These are phyloP conservation scores for Leccinum rimulosum DNA, from an alignment of 768 basidiomycete genomes.

Conservation along the genomic window DNA sequence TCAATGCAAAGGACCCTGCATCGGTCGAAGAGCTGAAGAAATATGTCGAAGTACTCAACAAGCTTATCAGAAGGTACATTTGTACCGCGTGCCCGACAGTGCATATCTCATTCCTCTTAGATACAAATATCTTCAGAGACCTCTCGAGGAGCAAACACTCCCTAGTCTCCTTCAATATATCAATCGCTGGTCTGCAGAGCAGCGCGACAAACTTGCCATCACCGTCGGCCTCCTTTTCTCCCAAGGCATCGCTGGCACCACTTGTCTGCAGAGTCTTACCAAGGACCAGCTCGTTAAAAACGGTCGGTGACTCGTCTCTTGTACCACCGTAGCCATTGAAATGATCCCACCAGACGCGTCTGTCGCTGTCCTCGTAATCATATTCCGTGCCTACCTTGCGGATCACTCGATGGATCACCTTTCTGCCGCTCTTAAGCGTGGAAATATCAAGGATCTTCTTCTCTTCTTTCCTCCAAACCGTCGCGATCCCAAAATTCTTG, in stretches of 20 bases:
- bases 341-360: constrained; percentile 59
- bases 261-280: constrained; percentile 76
- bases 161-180: constrained; percentile 86
- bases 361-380: constrained; percentile 66
- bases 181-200: constrained; percentile 74
- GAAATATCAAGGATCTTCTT: constrained; percentile 81
- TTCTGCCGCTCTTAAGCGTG: constrained; percentile 74
- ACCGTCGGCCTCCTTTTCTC: constrained; percentile 81
- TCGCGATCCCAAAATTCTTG: constrained; percentile 68
- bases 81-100: constrained; percentile 4
- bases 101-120: constrained; percentile 38
- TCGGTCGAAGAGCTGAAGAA: constrained; percentile 87
- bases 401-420: constrained; percentile 92
- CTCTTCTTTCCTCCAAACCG: constrained; percentile 86
- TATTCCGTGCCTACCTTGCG: constrained; percentile 79
- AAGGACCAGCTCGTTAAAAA: constrained; percentile 98
- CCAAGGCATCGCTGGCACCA: constrained; percentile 76
- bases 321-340: constrained; percentile 2
- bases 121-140: constrained; percentile 99
- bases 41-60: constrained; percentile 92
- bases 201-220: constrained; percentile 81
- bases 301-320: constrained; percentile 42
- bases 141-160: constrained; percentile 83
- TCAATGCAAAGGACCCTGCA: constrained; percentile 75
- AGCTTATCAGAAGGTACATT: constrained; percentile 86